Conservation (phyloP, 495 filamentous ascomycete genomes). For the Mytilinidion resinicola region DNA sequence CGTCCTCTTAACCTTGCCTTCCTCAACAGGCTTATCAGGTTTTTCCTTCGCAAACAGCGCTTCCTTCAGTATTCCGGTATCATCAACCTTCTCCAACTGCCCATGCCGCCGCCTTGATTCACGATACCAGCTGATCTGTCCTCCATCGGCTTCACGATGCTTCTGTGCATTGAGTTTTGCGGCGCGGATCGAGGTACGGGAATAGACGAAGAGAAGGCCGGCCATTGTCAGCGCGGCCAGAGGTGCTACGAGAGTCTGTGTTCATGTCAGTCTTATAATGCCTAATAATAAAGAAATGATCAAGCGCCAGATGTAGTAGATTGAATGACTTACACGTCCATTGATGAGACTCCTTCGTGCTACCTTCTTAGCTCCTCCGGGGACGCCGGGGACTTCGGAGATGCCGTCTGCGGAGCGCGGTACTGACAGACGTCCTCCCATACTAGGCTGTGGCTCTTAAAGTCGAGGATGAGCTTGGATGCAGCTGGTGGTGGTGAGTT, state of each 20-base stretch:
- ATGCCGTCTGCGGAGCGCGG: conserved; percentile 28
- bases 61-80: conserved; percentile 24
- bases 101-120: conserved; percentile 34
- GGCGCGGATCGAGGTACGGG: conserved; percentile 39
- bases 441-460: conserved; percentile 4
- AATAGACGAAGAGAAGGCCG: conserved; percentile 41
- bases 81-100: conserved; percentile 28
- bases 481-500: neutral
- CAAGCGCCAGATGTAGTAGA: neutral
- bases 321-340: conserved; percentile 16
- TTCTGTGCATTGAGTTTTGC: conserved; percentile 40
- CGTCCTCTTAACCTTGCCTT: conserved; percentile 1
- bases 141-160: conserved; percentile 37
- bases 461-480: neutral
- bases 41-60: conserved; percentile 17
- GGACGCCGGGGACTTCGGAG: conserved; percentile 27
- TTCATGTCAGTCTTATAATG: too few relatives aligned
- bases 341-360: conserved; percentile 21
- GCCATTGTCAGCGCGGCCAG: conserved; percentile 45
- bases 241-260: conserved; percentile 35
- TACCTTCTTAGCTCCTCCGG: conserved; percentile 8
- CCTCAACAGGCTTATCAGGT: neutral
- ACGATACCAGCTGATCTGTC: conserved; percentile 34
- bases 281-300: neutral
- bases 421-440: conserved; percentile 34